These are phyloP conservation scores for Xylaria castorea DNA, from an alignment of 495 filamentous ascomycete species.

Conservation along the genomic window DNA sequence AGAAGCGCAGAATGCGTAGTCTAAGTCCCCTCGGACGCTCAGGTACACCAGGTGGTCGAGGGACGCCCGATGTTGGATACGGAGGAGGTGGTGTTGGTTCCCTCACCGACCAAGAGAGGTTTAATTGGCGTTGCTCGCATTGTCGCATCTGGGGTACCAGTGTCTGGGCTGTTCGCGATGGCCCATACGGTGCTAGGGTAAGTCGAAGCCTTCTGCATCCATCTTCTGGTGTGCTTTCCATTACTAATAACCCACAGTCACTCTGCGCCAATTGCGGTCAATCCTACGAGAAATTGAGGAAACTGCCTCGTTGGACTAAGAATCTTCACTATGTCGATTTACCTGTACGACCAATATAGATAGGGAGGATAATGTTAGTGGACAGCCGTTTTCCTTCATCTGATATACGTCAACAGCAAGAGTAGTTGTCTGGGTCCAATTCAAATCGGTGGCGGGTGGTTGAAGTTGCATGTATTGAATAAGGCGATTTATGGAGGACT, in stretches of 20 bases:
- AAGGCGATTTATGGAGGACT: conserved; percentile 9
- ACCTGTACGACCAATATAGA: conserved; percentile 25
- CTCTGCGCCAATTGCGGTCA: conserved; percentile 95
- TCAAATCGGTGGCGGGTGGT: background rate
- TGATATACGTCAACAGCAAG: background rate
- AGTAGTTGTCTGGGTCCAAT: background rate
- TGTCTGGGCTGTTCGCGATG: conserved; percentile 94
- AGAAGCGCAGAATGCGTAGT: conserved; percentile 91
- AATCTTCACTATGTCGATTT: conserved; percentile 66
- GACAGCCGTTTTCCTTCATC: background rate
- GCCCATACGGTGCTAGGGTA: conserved; percentile 84
- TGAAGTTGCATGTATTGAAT: conserved; percentile 14
- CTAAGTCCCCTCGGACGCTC: conserved; percentile 74
- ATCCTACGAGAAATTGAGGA: conserved; percentile 83
- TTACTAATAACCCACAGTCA: conserved; percentile 59
- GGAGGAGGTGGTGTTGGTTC: conserved; percentile 70
- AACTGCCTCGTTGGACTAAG: conserved; percentile 82
- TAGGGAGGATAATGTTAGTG: background rate
- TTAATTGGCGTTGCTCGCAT: conserved; percentile 88
- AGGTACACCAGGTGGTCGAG: conserved; percentile 71
- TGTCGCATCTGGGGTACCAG: conserved; percentile 87
- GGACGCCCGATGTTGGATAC: conserved; percentile 74
- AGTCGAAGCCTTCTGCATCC: conserved; percentile 38
- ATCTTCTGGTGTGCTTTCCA: background rate
- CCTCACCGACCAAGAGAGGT: conserved; percentile 79